Percentiles rank a stretch among this genome's conserved stretches.
Evolutionary conservation across 805 yeast species (phyloP).

Genomic region (Metschnikowia peoriensis): DNA sequence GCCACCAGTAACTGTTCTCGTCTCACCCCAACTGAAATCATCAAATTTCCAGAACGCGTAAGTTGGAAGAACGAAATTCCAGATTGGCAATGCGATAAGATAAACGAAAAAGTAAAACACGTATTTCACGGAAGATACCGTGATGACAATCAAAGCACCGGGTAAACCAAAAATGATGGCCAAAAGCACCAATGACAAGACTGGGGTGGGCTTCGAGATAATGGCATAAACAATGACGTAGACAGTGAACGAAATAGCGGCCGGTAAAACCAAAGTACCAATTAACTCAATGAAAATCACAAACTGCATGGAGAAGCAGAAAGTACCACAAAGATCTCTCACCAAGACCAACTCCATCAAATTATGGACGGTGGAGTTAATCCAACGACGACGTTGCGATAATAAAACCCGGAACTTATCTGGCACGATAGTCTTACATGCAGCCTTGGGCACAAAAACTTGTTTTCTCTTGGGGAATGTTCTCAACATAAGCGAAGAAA

Average conservation of each 20-base stretch:
- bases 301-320: constrained; percentile 94
- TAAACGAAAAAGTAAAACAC: constrained; percentile 78
- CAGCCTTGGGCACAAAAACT: constrained; percentile 84
- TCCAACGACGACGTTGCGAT: constrained; percentile 96
- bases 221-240: constrained; percentile 75
- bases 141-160: constrained; percentile 73
- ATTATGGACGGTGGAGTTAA: constrained; percentile 91
- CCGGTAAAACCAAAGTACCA: constrained; percentile 86
- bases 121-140: constrained; percentile 72
- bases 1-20: constrained; percentile 73
- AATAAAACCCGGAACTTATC: constrained; percentile 71
- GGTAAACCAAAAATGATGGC: constrained; percentile 84
- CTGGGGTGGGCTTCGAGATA: constrained; percentile 71
- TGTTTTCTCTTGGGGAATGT: constrained; percentile 90
- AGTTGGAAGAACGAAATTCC: constrained; percentile 86
- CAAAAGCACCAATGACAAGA: constrained; percentile 70
- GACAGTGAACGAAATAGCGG: constrained; percentile 78
- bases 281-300: constrained; percentile 78
- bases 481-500: constrained; percentile 79
- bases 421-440: constrained; percentile 90
- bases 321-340: constrained; percentile 88
- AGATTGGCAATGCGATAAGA: constrained; percentile 79
- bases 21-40: constrained; percentile 96
- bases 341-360: constrained; percentile 83
- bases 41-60: constrained; percentile 95